Conservation (phyloP, 352 stramenopile genomes). For the Globisporangium takayamanum region DNA sequence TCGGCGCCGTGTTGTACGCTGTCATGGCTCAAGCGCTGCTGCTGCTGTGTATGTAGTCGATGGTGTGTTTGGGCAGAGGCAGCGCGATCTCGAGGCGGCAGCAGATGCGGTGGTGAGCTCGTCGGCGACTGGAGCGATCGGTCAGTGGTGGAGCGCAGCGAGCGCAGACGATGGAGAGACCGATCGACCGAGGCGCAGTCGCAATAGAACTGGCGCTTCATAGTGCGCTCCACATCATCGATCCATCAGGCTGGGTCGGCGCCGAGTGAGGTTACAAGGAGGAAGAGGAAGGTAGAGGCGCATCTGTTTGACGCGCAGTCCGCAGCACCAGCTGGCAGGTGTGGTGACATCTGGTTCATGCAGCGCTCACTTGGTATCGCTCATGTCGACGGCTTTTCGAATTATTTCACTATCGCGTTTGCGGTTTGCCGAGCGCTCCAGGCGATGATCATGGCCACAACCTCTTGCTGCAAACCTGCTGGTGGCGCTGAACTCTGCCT, state of each 20-base stretch:
- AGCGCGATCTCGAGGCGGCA: neutral
- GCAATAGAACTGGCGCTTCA: neutral
- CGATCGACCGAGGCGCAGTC: neutral
- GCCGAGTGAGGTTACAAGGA: neutral
- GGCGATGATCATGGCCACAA: neutral
- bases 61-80: neutral
- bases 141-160: neutral
- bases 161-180: neutral
- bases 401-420: neutral
- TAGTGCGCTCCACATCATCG: neutral
- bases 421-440: neutral
- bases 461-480: neutral
- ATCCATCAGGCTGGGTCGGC: neutral
- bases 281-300: conserved; percentile 3
- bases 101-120: neutral
- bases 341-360: neutral
- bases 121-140: neutral
- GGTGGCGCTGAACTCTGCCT: too few relatives aligned
- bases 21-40: conserved; percentile 4
- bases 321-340: conserved; percentile 12
- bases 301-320: conserved; percentile 7
- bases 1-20: conserved; percentile 5
- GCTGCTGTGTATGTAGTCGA: neutral
- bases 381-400: neutral
- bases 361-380: neutral